Evolutionary conservation across 495 filamentous ascomycete genomes (phyloP).

Genomic region (Podospora bellae-mahoneyi): DNA sequence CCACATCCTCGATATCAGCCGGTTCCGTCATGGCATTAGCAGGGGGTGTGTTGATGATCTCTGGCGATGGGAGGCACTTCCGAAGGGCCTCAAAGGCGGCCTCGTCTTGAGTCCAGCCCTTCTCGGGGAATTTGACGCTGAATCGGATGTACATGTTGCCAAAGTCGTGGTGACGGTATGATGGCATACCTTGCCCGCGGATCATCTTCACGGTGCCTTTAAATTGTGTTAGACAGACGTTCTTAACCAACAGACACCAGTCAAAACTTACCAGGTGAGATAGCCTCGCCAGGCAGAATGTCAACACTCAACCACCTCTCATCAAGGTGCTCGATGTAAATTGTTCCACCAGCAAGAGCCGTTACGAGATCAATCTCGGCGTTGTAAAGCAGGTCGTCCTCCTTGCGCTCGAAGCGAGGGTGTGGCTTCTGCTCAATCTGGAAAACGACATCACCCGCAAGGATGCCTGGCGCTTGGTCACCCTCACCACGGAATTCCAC

Average conservation of each 20-base stretch:
- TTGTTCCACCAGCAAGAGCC: conserved; percentile 80
- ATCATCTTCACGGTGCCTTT: conserved; percentile 89
- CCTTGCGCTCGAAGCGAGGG: conserved; percentile 88
- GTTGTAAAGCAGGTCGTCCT: conserved; percentile 93
- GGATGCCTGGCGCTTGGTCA: conserved; percentile 90
- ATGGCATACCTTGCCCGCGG: conserved; percentile 97
- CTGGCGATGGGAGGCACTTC: conserved; percentile 71
- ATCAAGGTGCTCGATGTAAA: conserved; percentile 94
- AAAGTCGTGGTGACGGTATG: conserved; percentile 88
- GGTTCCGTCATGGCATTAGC: conserved; percentile 80
- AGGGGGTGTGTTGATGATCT: conserved; percentile 58
- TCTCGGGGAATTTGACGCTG: conserved; percentile 89
- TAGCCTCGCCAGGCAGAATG: conserved; percentile 88
- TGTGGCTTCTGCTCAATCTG: conserved; percentile 99
- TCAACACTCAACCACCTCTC: conserved; percentile 92
- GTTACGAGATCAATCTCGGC: conserved; percentile 95
- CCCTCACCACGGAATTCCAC: conserved; percentile 95
- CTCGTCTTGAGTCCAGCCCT: conserved; percentile 55
- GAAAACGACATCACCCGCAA: conserved; percentile 93
- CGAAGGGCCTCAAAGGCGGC: conserved; percentile 65
- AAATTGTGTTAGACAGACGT: conserved; percentile 18
- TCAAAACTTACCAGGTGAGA: conserved; percentile 74
- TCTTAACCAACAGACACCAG: not conserved
- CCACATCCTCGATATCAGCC: conserved; percentile 81
- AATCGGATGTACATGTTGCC: conserved; percentile 98